Conservation (phyloP, 768 basidiomycete genomes). For the Boletus subcaerulescens region DNA sequence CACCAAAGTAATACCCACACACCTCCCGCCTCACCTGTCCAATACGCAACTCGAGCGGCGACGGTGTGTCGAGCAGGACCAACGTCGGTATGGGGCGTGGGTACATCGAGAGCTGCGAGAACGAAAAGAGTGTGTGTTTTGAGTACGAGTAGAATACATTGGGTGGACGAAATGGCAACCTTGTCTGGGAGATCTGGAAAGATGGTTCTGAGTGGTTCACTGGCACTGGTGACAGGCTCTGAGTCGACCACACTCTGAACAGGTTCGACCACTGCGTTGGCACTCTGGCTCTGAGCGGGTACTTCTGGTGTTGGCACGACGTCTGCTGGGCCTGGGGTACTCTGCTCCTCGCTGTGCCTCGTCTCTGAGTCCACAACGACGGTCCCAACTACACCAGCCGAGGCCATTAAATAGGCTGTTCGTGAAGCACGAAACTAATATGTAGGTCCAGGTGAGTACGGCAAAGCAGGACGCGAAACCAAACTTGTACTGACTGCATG, state of each 20-base stretch:
- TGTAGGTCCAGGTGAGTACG: background rate
- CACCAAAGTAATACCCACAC: constrained; percentile 52
- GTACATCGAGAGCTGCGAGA: constrained; percentile 80
- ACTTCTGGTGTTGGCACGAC: background rate
- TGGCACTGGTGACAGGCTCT: background rate
- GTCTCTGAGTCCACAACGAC: constrained; percentile 12
- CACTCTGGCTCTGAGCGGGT: background rate
- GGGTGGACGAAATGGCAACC: constrained; percentile 7
- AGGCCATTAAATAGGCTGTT: constrained; percentile 17
- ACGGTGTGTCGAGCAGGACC: constrained; percentile 69
- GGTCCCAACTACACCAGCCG: constrained; percentile 15
- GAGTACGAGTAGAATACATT: too few species aligned
- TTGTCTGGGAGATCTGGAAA: constrained; percentile 26
- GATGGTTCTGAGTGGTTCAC: constrained; percentile 11
- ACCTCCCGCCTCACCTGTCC: constrained; percentile 61
- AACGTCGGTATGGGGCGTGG: constrained; percentile 57
- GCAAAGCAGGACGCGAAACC: background rate
- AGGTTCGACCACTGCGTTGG: background rate
- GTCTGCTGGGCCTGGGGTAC: background rate
- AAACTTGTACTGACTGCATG: constrained; percentile 17
- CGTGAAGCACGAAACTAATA: constrained; percentile 26
- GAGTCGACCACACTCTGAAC: background rate
- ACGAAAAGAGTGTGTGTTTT: background rate
- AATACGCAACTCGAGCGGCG: constrained; percentile 75
- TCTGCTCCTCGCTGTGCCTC: constrained; percentile 1